Base-by-base conservation (phyloP, 2,329 filamentous ascomycete genomes). In the Aureobasidium sp. region DNA sequence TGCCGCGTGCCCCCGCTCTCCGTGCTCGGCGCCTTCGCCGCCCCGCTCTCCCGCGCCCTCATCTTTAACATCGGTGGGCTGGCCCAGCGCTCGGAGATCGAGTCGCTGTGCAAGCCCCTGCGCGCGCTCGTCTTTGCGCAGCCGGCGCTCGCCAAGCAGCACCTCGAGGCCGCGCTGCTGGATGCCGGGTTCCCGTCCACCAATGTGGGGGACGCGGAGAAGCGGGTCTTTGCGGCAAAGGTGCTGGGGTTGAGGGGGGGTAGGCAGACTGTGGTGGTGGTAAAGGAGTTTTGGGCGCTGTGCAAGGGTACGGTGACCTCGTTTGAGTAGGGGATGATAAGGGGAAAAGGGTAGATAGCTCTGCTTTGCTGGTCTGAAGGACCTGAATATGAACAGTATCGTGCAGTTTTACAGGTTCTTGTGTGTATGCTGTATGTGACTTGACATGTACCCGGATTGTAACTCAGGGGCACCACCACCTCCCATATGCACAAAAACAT, bases 251-350 rank as follows among this genome's bases (percentile, higher is more conserved):
- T 89, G 35, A 78, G 88, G 40, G 87, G 88, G 8, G 77, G 81
- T 25, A 79, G 81, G 64, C 75, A 79, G 53, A 89, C 87, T 3
- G 88, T 86, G 64, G 80, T 84, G 59, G 78, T 88, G 0, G 82
- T 89, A 3, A 81, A 83, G 61, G 85, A 89, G 31, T 90, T 90
- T 68, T 91, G 86, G 84, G 73, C 89, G n/a, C 78, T 80, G 2
- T 86, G 85, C 63, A 78, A 87, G 49, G 78, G 79, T 4, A 74
- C 73, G 31, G 67, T 73, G 11, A 58, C 33, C 15, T 51, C 45
- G 25, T 61, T 57, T 35, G 45, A 61, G 35, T 61, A 55, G 10
- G 21, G 50, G 25, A 25, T 7, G 15, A 21, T 4, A 11, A 37
- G 3, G 42, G 40, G 11, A 19, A 13, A 15, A 15, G 42, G 17